Base-by-base conservation (phyloP, 1,139 yeast genomes). In the Hanseniaspora gamundiae region DNA sequence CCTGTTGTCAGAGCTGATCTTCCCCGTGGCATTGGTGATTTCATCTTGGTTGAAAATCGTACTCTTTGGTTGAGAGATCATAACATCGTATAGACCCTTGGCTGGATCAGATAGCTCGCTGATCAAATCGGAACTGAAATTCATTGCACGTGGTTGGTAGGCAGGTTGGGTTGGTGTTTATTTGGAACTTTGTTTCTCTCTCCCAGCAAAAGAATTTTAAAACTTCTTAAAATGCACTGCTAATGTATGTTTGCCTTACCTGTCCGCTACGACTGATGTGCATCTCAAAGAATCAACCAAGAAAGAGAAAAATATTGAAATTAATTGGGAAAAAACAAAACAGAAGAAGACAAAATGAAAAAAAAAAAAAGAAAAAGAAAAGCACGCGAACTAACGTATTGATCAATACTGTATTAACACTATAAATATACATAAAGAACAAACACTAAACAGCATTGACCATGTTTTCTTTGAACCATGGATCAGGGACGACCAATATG, bases 401-500 rank as follows among this genome's bases (percentile, higher is more conserved):
- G n/a, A n/a, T n/a, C n/a, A n/a, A n/a, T n/a, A n/a, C n/a, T n/a
- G n/a, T n/a, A n/a, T n/a, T n/a, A n/a, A n/a, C n/a, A n/a, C n/a
- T n/a, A n/a, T n/a, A n/a, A n/a, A n/a, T n/a, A n/a, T n/a, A n/a
- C n/a, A n/a, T n/a, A n/a, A n/a, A n/a, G n/a, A n/a, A n/a, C n/a
- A n/a, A n/a, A n/a, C n/a, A n/a, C n/a, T n/a, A n/a, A n/a, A n/a
- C n/a, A n/a, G n/a, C n/a, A n/a, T n/a, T n/a, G n/a, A n/a, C n/a
- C n/a, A n/a, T n/a, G n/a, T 49, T 54, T 22, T 65, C 67, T 45
- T 64, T 69, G 48, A 78, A 80, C 83, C 87, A 82, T 16, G 80
- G 76, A 51, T 88, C 96, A 0, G 98, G 98, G 3, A 91, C 95
- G 79, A 88, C 87, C 48, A 88, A 64, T 45, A 93, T 84, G 56